A percentile compares a stretch with the other conserved stretches of the same genome.
Conservation (phyloP, 2,329 filamentous ascomycete species). For the Ceratocystis lukuohia region DNA sequence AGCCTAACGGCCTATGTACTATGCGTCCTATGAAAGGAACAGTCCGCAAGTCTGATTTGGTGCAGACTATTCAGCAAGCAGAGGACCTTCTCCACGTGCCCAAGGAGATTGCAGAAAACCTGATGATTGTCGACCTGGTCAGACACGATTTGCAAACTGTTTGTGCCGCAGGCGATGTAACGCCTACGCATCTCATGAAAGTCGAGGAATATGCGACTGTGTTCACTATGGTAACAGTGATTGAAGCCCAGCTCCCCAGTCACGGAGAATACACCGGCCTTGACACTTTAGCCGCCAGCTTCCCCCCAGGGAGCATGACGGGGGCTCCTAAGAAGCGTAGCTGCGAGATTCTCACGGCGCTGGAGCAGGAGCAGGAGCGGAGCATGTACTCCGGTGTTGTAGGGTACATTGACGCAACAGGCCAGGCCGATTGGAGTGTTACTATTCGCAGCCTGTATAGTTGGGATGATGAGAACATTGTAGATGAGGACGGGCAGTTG, state of each 20-base stretch:
- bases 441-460: constrained; percentile 72
- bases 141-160: constrained; percentile 84
- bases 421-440: constrained; percentile 80
- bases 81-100: constrained; percentile 59
- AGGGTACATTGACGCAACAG: constrained; percentile 77
- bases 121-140: constrained; percentile 98
- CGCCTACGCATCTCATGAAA: constrained; percentile 63
- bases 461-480: constrained; percentile 46
- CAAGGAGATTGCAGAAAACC: constrained; percentile 88
- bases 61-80: constrained; percentile 57
- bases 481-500: constrained; percentile 24
- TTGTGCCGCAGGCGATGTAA: constrained; percentile 58
- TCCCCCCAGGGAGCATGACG: constrained; percentile 92
- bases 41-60: constrained; percentile 58
- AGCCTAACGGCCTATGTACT: constrained; percentile 44
- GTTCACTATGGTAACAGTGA: constrained; percentile 80
- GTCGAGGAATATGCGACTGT: constrained; percentile 88
- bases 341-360: constrained; percentile 61
- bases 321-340: constrained; percentile 89
- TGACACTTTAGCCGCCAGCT: constrained; percentile 60
- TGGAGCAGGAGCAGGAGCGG: constrained; percentile 51
- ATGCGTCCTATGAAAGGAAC: constrained; percentile 97
- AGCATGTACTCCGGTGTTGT: constrained; percentile 80
- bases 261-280: constrained; percentile 42
- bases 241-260: constrained; percentile 52